These are phyloP conservation scores for Saccharomycodes ludwigii DNA, from an alignment of 805 yeast species.

Conservation along the genomic window DNA sequence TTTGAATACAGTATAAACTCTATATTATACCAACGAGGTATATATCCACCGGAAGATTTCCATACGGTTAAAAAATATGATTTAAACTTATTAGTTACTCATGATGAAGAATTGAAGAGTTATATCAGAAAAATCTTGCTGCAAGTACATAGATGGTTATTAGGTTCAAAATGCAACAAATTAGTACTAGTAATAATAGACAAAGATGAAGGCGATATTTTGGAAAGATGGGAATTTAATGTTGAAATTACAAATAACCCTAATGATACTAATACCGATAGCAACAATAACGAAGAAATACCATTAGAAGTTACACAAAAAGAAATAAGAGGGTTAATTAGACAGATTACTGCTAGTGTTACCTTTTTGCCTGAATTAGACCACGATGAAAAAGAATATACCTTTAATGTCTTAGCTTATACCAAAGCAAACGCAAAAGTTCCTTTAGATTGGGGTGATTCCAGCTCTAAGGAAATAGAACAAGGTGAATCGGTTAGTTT, in stretches of 20 bases:
- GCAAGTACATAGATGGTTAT: conserved; percentile 67
- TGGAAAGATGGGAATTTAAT: conserved; percentile 82
- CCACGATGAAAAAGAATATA: conserved; percentile 37
- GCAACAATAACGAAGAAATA: conserved; percentile 7
- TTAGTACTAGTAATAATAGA: conserved; percentile 64
- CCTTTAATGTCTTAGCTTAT: conserved; percentile 76
- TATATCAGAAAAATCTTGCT: conserved; percentile 56
- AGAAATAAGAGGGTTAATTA: conserved; percentile 74
- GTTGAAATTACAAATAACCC: too few species aligned
- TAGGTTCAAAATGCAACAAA: conserved; percentile 52
- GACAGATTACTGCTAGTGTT: conserved; percentile 82
- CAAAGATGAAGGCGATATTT: conserved; percentile 50
- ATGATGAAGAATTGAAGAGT: conserved; percentile 61
- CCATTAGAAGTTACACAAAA: conserved; percentile 41
- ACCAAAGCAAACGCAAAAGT: conserved; percentile 58
- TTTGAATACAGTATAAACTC: conserved; percentile 72
- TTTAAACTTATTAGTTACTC: conserved; percentile 54
- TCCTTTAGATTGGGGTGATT: conserved; percentile 79
- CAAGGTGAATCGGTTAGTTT: conserved; percentile 61
- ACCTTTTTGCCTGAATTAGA: conserved; percentile 66
- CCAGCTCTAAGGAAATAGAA: conserved; percentile 44
- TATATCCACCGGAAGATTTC: conserved; percentile 83
- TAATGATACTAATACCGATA: too few species aligned
- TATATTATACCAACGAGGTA: conserved; percentile 78
- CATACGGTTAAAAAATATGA: conserved; percentile 69